Base-by-base conservation (phyloP, 2,329 filamentous ascomycete species). In the Cercospora brassicicola region DNA sequence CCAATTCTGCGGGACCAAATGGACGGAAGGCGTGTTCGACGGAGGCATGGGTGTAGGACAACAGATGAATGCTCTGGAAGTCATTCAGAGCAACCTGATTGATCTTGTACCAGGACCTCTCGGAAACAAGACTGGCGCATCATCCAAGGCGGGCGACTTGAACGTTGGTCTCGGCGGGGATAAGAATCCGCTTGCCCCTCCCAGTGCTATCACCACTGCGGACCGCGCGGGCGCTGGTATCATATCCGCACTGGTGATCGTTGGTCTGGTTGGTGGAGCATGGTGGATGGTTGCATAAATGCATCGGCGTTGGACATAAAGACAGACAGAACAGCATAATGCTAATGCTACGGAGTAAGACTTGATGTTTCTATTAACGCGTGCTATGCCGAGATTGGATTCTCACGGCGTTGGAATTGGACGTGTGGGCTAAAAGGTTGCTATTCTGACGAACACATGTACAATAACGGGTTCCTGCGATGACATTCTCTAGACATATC, bases 51-150 rank as follows among this genome's bases (percentile, higher is more conserved):
- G 86, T 7, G 85, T 87, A 1, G 86, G 86, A 2, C 83, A 88
- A 75, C 83, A 87, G 77, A 86, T 88, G 84, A 83, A 82, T 59
- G 86, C 84, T 0, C 79, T 89, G 6, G 84, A 84, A 59, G 81
- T 84, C 59, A 82, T 88, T 62, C 77, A 81, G 65, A 81, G 80
- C 39, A 77, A 82, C 59, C 76, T 80, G 28, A 79, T 84, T 9
- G 71, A 78, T 11, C 67, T 73, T 8, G 78, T 82, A 0, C 69
- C 74, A 4, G 79, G 80, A 7, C 78, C 82, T 13, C 78, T 87
- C 2, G 84, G 82, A 11, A 82, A 84, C 66, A 73, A 74, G 0
- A 86, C 82, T 13, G 87, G 87, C 60, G 86, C 86, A 33, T 72
- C 69, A n/a, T 71, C 68, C 0, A 61, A 62, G n/a, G 72, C 70